Percentiles rank a stretch among this genome's conserved stretches.
phyloP scores from a whole-genome alignment of 2,329 filamentous ascomycete genomes.

The Alternaria arbusti region DNA sequence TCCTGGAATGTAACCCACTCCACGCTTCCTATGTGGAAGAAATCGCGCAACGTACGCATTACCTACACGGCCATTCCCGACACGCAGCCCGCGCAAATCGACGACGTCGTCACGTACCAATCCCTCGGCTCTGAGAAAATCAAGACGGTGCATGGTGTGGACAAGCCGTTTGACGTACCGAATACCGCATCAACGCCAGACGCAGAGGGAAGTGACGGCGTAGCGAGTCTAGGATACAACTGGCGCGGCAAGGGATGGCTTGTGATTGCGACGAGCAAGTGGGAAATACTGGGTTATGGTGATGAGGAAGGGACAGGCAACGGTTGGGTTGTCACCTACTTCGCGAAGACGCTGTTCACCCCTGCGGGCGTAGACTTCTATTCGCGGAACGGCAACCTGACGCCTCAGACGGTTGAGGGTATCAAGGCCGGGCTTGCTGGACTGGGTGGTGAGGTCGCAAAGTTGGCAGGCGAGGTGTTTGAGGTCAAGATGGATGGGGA shows the following conservation, averaged over 20 bases:
- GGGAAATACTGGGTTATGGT: constrained; percentile 83
- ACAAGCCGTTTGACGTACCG: constrained; percentile 55
- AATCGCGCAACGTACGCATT: constrained; percentile 79
- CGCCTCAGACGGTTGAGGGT: constrained; percentile 60
- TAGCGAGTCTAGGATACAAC: constrained; percentile 61
- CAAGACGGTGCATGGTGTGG: constrained; percentile 70
- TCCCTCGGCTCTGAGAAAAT: constrained; percentile 57
- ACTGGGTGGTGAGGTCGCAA: constrained; percentile 60
- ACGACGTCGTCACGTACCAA: constrained; percentile 77
- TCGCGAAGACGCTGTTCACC: constrained; percentile 82
- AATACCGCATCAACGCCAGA: constrained; percentile 9
- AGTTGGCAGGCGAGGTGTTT: constrained; percentile 60
- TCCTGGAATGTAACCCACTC: constrained; percentile 49
- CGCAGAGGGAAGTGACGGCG: constrained; percentile 10
- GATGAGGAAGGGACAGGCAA: constrained; percentile 58
- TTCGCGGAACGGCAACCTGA: constrained; percentile 65
- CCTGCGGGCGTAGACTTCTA: constrained; percentile 83
- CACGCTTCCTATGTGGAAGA: constrained; percentile 72
- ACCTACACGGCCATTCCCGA: constrained; percentile 64
- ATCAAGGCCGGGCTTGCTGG: constrained; percentile 63
- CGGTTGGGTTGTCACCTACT: constrained; percentile 81
- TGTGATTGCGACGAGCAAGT: constrained; percentile 73
- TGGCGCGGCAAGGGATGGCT: constrained; percentile 82
- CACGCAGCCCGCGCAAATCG: constrained; percentile 54
- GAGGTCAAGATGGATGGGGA: constrained; percentile 45